Percentiles rank a stretch among this genome's conserved stretches.
Evolutionary conservation across 2,329 filamentous ascomycete species (phyloP).

Genomic region (Aaosphaeria pasadenensis): DNA sequence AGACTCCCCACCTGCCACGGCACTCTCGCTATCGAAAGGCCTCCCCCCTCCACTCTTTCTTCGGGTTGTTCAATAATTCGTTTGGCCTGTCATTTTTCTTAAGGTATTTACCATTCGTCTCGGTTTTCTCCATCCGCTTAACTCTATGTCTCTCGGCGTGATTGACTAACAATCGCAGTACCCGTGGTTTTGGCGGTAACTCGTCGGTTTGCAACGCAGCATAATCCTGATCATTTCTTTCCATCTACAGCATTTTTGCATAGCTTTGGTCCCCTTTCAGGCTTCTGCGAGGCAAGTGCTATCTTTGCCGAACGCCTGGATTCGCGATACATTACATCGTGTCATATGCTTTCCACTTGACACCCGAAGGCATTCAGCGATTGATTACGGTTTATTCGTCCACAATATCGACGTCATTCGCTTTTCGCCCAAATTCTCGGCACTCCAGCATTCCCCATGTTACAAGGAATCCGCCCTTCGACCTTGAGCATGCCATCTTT

Average conservation of each 20-base stretch:
- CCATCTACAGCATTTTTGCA: no score
- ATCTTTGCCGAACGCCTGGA: no score
- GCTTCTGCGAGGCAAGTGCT: no score
- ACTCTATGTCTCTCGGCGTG: no score
- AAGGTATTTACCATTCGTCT: no score
- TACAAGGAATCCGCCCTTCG: slow-evolving; percentile 34
- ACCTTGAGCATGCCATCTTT: slow-evolving; percentile 35
- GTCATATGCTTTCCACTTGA: background rate
- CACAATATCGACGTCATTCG: background rate
- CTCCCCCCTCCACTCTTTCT: background rate
- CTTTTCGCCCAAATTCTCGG: background rate
- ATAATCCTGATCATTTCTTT: background rate
- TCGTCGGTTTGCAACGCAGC: background rate
- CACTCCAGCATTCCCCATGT: slow-evolving; percentile 24
- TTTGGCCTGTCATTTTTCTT: background rate
- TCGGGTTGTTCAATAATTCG: background rate
- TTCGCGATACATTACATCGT: no score
- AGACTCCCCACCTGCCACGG: background rate
- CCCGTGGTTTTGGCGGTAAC: background rate
- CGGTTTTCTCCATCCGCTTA: no score
- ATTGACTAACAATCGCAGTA: background rate
- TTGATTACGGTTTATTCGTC: background rate
- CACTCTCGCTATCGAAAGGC: background rate
- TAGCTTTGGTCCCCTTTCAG: no score
- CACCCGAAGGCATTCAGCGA: background rate